These are phyloP conservation scores for Monosporascus sp. DNA, from an alignment of 2,329 filamentous ascomycete species.

Conservation along the genomic window DNA sequence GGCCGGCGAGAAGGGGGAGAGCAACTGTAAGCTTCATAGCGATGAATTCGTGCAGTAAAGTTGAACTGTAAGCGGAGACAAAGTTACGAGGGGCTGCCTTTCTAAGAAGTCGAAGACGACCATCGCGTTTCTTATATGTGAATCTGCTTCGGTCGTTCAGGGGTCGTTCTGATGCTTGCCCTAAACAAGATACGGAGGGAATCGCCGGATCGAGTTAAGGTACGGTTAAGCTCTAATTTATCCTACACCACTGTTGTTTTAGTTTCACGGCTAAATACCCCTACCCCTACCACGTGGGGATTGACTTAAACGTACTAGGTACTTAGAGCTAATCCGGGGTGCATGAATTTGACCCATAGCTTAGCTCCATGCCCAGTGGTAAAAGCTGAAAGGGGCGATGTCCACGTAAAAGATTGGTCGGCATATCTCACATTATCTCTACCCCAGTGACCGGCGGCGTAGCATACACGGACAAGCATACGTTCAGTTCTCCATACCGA, in stretches of 20 bases:
- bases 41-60: not conserved
- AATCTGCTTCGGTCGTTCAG: not conserved
- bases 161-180: not conserved
- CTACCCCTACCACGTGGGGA: not conserved
- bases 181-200: not conserved
- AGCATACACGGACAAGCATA: no score
- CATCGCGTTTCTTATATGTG: not conserved
- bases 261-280: not conserved
- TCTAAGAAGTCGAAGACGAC: not conserved
- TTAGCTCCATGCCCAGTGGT: no score
- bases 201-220: not conserved
- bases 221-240: not conserved
- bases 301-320: not conserved
- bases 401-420: no score
- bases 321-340: not conserved
- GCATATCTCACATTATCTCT: no score
- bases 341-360: not conserved
- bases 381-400: no score
- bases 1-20: not conserved
- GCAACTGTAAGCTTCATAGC: not conserved
- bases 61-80: not conserved
- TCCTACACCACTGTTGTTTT: not conserved
- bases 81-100: not conserved
- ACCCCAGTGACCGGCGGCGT: no score
- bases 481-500: no score